Evolutionary conservation across 352 stramenopile genomes (phyloP).

Genomic region (Paralagenidium karlingii): DNA sequence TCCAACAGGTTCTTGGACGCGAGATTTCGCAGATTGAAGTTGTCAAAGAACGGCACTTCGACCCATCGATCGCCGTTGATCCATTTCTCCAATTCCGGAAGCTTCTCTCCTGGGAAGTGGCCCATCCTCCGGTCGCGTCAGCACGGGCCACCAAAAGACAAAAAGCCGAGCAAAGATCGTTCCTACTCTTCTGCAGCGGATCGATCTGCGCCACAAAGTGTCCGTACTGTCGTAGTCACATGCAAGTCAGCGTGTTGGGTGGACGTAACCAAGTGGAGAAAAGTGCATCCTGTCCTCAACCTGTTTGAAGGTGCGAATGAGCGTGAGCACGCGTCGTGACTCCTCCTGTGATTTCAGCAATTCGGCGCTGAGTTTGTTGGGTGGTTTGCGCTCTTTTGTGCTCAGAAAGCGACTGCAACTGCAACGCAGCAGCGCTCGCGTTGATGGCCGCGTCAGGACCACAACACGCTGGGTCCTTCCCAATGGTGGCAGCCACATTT

Average conservation of each 20-base stretch:
- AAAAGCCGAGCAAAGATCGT: not conserved
- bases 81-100: conserved; percentile 76
- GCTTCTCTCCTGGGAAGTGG: conserved; percentile 52
- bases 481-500: not conserved
- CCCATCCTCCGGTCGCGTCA: no score
- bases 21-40: conserved; percentile 75
- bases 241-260: no score
- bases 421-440: no score
- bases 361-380: conserved; percentile 62
- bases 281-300: conserved; percentile 6
- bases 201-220: conserved; percentile 84
- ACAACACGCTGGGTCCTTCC: no score
- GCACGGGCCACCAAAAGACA: not conserved
- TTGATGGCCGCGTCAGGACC: no score
- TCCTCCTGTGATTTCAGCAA: conserved; percentile 79
- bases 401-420: no score
- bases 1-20: conserved; percentile 74
- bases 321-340: conserved; percentile 58
- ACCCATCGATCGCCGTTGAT: conserved; percentile 74
- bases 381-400: no score
- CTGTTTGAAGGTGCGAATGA: conserved; percentile 84
- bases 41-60: conserved; percentile 78
- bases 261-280: no score
- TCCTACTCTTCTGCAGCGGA: conserved; percentile 61
- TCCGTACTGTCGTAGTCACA: conserved; percentile 32